Conservation (phyloP, 2,329 filamentous ascomycete genomes). For the Byssochlamys sp. region DNA sequence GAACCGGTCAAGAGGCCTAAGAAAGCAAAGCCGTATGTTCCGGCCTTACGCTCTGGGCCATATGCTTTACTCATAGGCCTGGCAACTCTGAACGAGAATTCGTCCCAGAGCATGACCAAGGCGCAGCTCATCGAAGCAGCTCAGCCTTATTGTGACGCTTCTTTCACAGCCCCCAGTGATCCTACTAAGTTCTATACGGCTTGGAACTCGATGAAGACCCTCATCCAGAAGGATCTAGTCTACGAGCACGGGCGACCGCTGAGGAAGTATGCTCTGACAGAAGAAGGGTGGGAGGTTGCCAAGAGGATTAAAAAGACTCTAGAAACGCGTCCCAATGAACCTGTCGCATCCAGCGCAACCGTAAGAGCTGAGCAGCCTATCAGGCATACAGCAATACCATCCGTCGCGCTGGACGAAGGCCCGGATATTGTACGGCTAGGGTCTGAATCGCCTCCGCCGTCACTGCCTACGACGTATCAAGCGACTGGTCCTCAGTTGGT, state of each 20-base stretch:
- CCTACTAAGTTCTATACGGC: slow-evolving; percentile 65
- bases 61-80: slow-evolving; percentile 65
- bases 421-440: background rate
- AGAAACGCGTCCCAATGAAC: background rate
- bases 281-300: slow-evolving; percentile 69
- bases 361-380: background rate
- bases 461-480: background rate
- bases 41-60: slow-evolving; percentile 59
- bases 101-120: slow-evolving; percentile 54
- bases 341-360: background rate
- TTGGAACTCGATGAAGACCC: slow-evolving; percentile 72
- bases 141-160: slow-evolving; percentile 63
- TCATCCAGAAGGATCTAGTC: slow-evolving; percentile 63
- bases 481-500: background rate
- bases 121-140: slow-evolving; percentile 57
- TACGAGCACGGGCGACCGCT: slow-evolving; percentile 60
- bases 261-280: slow-evolving; percentile 60
- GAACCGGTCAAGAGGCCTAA: slow-evolving; percentile 47
- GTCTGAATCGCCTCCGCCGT: background rate
- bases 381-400: background rate
- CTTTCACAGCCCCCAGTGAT: slow-evolving; percentile 59
- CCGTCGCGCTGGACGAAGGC: background rate
- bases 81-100: slow-evolving; percentile 48
- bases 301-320: slow-evolving; percentile 47
- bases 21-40: slow-evolving; percentile 59